These are phyloP conservation scores for Phytophthora europaea DNA, from an alignment of 352 stramenopile species.

Conservation along the genomic window DNA sequence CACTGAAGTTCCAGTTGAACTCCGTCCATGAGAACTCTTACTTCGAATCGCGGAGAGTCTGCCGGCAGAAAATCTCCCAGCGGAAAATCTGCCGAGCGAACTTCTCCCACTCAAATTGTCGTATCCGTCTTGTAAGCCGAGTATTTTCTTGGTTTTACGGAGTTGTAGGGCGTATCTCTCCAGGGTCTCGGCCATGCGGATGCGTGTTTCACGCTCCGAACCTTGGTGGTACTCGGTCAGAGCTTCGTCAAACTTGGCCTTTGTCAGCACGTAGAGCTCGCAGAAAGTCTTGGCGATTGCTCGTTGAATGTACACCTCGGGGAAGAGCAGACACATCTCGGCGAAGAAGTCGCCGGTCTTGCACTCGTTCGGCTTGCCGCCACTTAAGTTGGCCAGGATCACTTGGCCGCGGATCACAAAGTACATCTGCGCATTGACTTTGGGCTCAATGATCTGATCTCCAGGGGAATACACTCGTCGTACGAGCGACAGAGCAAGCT, in stretches of 20 bases:
- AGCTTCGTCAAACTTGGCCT: slow-evolving; percentile 65
- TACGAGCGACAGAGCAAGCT: slow-evolving; percentile 56
- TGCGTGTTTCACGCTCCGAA: slow-evolving; percentile 27
- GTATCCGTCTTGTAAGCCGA: slow-evolving; percentile 55
- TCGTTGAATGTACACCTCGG: slow-evolving; percentile 69
- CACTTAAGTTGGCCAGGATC: slow-evolving; percentile 55
- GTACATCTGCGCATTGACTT: slow-evolving; percentile 84
- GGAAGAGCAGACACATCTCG: slow-evolving; percentile 60
- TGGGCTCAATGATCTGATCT: slow-evolving; percentile 78
- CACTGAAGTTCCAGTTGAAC: slow-evolving; percentile 27
- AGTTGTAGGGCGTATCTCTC: slow-evolving; percentile 70
- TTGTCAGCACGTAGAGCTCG: slow-evolving; percentile 79
- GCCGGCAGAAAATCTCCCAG: neutral
- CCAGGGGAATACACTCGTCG: slow-evolving; percentile 63
- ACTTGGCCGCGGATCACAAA: slow-evolving; percentile 76
- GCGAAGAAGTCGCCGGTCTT: slow-evolving; percentile 74
- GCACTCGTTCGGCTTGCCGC: slow-evolving; percentile 56
- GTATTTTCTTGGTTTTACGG: slow-evolving; percentile 79
- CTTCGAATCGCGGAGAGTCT: neutral
- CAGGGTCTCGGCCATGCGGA: slow-evolving; percentile 53
- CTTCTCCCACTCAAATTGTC: slow-evolving; percentile 12
- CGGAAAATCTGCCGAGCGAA: slow-evolving; percentile 26
- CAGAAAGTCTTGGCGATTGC: slow-evolving; percentile 83
- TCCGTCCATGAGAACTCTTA: slow-evolving; percentile 7
- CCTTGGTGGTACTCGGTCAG: slow-evolving; percentile 62